phyloP scores from a whole-genome alignment of 805 yeast species.

The Yarrowia sp. region DNA sequence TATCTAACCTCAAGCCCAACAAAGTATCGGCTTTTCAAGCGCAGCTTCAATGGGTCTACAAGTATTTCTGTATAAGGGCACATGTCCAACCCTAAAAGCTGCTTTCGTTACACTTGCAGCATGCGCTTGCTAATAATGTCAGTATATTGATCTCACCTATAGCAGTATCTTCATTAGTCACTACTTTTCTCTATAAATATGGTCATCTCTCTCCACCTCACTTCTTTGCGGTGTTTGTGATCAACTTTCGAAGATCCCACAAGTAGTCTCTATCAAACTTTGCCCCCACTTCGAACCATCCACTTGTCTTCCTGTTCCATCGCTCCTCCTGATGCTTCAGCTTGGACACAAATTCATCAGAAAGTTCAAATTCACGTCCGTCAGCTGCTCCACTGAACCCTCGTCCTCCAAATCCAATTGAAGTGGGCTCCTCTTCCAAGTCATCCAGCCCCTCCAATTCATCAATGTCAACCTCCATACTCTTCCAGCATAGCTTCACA shows the following conservation, averaged over 20 bases:
- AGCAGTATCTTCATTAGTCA: not conserved
- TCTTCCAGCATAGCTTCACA: slow-evolving; percentile 58
- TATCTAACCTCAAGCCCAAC: too few species aligned
- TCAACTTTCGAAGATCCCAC: slow-evolving; percentile 38
- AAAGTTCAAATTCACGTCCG: slow-evolving; percentile 38
- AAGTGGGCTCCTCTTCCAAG: slow-evolving; percentile 32
- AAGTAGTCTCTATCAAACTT: slow-evolving; percentile 33
- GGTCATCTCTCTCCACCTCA: not conserved
- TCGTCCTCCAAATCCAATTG: slow-evolving; percentile 17
- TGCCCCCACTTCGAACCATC: slow-evolving; percentile 37
- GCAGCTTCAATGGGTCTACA: too few species aligned
- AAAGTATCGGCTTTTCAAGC: too few species aligned
- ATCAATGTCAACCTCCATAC: slow-evolving; percentile 39
- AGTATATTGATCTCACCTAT: not conserved
- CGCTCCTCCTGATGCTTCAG: slow-evolving; percentile 38
- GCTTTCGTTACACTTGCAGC: too few species aligned
- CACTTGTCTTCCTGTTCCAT: slow-evolving; percentile 37
- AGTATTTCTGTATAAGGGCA: too few species aligned
- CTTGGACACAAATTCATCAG: slow-evolving; percentile 31
- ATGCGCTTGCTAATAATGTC: too few species aligned
- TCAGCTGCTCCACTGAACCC: not conserved
- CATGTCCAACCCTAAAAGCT: too few species aligned
- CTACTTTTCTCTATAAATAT: not conserved
- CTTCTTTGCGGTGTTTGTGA: slow-evolving; percentile 28
- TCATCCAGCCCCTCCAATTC: slow-evolving; percentile 51